Percentiles rank a stretch among this genome's conserved stretches.
phyloP scores from a whole-genome alignment of 345 rosid genomes.

The Rhodomyrtus tomentosa region DNA sequence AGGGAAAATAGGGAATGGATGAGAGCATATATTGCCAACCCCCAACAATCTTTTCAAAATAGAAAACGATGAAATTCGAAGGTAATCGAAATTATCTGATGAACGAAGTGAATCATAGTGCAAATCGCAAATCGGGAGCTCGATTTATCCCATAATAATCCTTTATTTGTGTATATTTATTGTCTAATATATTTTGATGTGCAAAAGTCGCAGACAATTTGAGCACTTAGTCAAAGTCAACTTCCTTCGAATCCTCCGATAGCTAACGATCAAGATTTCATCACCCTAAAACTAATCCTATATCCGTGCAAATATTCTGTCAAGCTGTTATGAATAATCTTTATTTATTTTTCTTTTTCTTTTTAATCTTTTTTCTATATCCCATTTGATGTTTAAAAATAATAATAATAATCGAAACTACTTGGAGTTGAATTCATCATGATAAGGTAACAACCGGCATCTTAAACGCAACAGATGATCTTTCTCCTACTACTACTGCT shows the following conservation, averaged over 20 bases:
- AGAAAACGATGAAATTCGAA: neutral
- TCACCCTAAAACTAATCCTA: neutral
- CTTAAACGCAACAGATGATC: neutral
- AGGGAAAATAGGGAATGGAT: neutral
- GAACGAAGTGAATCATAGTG: rapidly evolving
- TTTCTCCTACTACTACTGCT: neutral
- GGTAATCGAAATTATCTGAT: neutral
- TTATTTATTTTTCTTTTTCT: neutral
- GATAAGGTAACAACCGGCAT: neutral
- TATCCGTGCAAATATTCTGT: neutral
- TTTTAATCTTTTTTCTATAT: too few species aligned
- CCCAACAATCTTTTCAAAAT: neutral
- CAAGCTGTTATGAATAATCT: neutral
- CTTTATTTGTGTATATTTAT: neutral
- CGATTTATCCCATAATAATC: neutral
- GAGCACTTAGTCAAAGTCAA: neutral
- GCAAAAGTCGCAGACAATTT: neutral
- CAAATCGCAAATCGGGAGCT: neutral
- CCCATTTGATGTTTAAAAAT: too few species aligned
- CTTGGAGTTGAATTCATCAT: neutral
- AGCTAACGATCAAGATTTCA: neutral
- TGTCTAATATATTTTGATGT: neutral
- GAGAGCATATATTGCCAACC: neutral
- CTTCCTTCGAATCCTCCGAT: neutral
- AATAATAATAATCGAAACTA: neutral